Conservation (phyloP, 768 basidiomycete species). For the Pholiota conissans region DNA sequence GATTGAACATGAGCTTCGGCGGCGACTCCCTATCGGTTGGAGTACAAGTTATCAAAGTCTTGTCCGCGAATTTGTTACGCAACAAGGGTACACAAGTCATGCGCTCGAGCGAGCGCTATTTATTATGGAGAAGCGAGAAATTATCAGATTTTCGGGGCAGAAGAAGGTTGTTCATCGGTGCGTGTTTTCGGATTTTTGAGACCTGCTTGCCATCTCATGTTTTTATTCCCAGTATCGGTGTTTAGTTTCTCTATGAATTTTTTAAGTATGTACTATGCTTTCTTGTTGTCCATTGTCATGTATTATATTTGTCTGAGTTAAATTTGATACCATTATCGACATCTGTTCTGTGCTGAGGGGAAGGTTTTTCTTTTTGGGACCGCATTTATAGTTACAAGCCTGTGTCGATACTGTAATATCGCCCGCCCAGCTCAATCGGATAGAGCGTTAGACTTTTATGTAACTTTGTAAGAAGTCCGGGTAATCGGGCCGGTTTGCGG, state of each 20-base stretch:
- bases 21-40: conserved; percentile 91
- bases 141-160: conserved; percentile 83
- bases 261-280: conserved; percentile 6
- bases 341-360: too few relatives aligned
- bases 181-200: conserved; percentile 10
- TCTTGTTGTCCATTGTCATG: conserved; percentile 6
- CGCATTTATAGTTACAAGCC: conserved; percentile 43
- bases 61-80: conserved; percentile 88
- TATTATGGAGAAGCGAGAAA: conserved; percentile 92
- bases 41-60: conserved; percentile 95
- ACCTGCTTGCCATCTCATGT: neutral
- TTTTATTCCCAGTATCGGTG: conserved; percentile 12
- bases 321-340: neutral
- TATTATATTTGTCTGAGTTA: conserved; percentile 12
- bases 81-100: conserved; percentile 88
- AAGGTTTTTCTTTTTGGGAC: conserved; percentile 19
- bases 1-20: conserved; percentile 85
- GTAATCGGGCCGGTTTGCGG: conserved; percentile 18
- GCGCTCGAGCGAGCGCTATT: conserved; percentile 90
- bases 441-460: conserved; percentile 57
- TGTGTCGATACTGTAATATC: too few relatives aligned
- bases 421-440: conserved; percentile 59
- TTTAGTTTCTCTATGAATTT: conserved; percentile 9
- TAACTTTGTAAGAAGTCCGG: conserved; percentile 28
- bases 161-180: conserved; percentile 48